Evolutionary conservation across 148 eudicot genomes (phyloP).

Genomic region (Rhododendron williamsianum): DNA sequence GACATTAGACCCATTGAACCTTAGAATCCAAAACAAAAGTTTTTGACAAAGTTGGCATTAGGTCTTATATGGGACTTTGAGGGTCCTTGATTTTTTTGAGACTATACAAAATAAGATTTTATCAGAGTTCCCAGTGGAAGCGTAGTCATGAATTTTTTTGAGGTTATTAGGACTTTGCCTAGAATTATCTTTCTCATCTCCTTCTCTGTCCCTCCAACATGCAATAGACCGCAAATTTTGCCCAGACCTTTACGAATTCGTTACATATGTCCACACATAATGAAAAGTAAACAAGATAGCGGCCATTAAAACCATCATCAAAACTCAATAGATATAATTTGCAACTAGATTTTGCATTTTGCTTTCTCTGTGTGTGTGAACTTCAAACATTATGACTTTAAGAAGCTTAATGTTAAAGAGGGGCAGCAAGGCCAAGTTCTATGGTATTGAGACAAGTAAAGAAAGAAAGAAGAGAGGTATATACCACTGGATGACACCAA

Average conservation of each 20-base stretch:
- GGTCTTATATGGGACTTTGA: too few species aligned
- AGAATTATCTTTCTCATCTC: neutral
- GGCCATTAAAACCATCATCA: neutral
- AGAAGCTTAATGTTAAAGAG: neutral
- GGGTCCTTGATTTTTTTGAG: too few species aligned
- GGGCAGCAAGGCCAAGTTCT: neutral
- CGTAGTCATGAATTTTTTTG: too few species aligned
- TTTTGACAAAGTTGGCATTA: too few species aligned
- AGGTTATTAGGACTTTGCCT: too few species aligned
- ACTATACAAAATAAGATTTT: too few species aligned
- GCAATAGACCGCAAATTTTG: neutral
- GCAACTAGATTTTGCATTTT: neutral
- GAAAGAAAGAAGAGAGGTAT: neutral
- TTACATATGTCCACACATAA: neutral
- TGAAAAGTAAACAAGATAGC: neutral
- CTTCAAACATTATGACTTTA: neutral
- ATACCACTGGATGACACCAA: slow-evolving; percentile 85
- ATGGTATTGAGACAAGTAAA: neutral
- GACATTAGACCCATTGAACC: too few species aligned
- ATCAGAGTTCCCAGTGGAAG: too few species aligned
- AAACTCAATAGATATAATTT: neutral
- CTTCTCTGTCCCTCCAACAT: neutral
- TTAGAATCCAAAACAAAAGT: too few species aligned
- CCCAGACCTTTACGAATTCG: neutral
- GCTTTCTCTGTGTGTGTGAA: neutral